These are phyloP conservation scores for Torulaspora pretoriensis DNA, from an alignment of 1,139 yeast species.

Conservation along the genomic window DNA sequence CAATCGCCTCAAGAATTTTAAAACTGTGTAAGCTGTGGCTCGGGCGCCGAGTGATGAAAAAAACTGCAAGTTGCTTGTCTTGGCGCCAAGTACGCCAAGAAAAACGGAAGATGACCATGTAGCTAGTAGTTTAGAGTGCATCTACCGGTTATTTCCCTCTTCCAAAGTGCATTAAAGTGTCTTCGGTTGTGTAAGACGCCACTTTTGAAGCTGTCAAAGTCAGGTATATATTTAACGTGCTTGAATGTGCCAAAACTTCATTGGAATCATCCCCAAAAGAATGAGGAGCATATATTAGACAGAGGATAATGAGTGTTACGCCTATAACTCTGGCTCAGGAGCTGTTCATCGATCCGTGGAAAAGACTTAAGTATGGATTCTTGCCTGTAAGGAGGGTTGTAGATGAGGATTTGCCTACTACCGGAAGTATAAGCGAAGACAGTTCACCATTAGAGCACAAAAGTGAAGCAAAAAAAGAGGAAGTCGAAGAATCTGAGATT, in stretches of 20 bases:
- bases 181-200: background rate
- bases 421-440: constrained; percentile 14
- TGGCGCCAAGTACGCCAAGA: background rate
- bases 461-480: constrained; percentile 2
- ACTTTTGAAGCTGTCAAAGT: background rate
- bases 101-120: background rate
- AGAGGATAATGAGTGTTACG: background rate
- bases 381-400: constrained; percentile 46
- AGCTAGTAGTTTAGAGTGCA: no score
- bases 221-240: background rate
- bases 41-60: background rate
- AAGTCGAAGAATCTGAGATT: constrained; percentile 12
- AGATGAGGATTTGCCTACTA: constrained; percentile 38
- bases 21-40: background rate
- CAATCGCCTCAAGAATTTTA: no score
- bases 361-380: constrained; percentile 48
- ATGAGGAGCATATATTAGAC: background rate
- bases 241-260: background rate
- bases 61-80: background rate
- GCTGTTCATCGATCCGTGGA: constrained; percentile 33
- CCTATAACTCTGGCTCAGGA: constrained; percentile 13
- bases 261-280: background rate
- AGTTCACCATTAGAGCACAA: constrained; percentile 4
- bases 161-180: background rate
- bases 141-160: no score